Evolutionary conservation across 1,139 yeast genomes (phyloP).

Genomic region (Candida mesenterica): DNA sequence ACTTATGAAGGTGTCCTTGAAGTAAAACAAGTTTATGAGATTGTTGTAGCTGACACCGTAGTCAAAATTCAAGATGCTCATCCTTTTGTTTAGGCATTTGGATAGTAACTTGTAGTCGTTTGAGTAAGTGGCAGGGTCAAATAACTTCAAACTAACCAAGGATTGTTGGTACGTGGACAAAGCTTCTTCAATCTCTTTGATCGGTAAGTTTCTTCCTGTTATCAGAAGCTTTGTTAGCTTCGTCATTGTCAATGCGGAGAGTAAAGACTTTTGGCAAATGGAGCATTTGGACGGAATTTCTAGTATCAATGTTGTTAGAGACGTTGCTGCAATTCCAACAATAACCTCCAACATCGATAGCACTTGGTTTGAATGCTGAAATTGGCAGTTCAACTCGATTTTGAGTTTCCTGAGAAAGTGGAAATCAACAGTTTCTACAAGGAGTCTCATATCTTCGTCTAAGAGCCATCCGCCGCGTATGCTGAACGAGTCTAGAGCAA

Average conservation of each 20-base stretch:
- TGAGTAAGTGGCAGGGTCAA: constrained; percentile 6
- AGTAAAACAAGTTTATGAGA: constrained; percentile 9
- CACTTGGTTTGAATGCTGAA: neutral
- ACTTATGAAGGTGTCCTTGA: constrained; percentile 1
- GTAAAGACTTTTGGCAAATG: neutral
- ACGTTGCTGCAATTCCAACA: neutral
- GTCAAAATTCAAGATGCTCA: constrained; percentile 15
- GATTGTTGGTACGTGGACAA: constrained; percentile 2
- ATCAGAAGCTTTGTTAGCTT: constrained; percentile 3
- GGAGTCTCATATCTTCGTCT: neutral
- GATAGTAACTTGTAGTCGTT: constrained; percentile 12
- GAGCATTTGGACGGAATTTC: neutral
- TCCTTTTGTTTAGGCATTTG: constrained; percentile 14
- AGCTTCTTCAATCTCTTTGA: neutral
- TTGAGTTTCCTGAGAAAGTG: neutral
- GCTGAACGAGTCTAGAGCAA: constrained; percentile 13
- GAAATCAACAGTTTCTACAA: constrained; percentile 1
- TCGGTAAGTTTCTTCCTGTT: neutral
- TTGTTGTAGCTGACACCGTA: constrained; percentile 17
- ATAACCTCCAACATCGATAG: constrained; percentile 1
- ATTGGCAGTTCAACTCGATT: constrained; percentile 1
- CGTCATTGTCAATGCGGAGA: neutral
- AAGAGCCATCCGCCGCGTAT: constrained; percentile 15
- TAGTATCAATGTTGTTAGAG: neutral
- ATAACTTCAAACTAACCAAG: constrained; percentile 2